Conservation (phyloP, 345 rosid genomes). For the Sonneratia caseolaris region DNA sequence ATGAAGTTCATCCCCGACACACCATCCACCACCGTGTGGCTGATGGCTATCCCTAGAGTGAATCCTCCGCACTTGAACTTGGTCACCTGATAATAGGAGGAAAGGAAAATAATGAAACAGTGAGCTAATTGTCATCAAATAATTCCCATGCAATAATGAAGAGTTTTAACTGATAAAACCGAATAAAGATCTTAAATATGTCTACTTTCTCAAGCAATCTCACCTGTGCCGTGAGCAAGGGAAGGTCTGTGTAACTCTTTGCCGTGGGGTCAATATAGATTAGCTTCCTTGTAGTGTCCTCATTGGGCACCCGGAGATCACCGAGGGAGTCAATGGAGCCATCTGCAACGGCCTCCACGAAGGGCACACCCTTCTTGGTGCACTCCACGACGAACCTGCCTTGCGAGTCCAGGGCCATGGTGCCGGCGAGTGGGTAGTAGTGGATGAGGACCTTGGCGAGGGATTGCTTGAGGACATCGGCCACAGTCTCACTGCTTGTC, state of each 20-base stretch:
- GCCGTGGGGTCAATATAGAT: conserved; percentile 7
- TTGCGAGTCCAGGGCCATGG: conserved; percentile 5
- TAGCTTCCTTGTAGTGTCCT: conserved; percentile 8
- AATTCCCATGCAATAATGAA: too few species aligned
- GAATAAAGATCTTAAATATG: neutral
- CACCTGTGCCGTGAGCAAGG: conserved; percentile 9
- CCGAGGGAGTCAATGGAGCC: conserved; percentile 6
- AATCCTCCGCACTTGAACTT: conserved; percentile 30
- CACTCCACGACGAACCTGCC: conserved; percentile 15
- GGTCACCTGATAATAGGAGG: conserved; percentile 16
- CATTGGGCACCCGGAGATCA: conserved; percentile 9
- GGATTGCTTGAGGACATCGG: conserved; percentile 14
- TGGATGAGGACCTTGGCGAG: conserved; percentile 18
- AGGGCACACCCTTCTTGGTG: conserved; percentile 10
- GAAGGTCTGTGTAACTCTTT: neutral
- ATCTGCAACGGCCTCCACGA: conserved; percentile 10
- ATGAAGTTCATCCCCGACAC: conserved; percentile 27
- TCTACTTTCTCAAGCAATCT: too few species aligned
- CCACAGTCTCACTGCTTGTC: conserved; percentile 1
- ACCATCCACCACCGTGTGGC: conserved; percentile 25
- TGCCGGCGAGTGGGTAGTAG: conserved; percentile 17
- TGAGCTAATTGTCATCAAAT: too few species aligned
- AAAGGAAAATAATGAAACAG: too few species aligned
- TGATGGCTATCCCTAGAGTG: conserved; percentile 19
- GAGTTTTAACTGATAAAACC: neutral